These are phyloP conservation scores for Tolypocladium sp. DNA, from an alignment of 2,329 filamentous ascomycete species.

Conservation along the genomic window DNA sequence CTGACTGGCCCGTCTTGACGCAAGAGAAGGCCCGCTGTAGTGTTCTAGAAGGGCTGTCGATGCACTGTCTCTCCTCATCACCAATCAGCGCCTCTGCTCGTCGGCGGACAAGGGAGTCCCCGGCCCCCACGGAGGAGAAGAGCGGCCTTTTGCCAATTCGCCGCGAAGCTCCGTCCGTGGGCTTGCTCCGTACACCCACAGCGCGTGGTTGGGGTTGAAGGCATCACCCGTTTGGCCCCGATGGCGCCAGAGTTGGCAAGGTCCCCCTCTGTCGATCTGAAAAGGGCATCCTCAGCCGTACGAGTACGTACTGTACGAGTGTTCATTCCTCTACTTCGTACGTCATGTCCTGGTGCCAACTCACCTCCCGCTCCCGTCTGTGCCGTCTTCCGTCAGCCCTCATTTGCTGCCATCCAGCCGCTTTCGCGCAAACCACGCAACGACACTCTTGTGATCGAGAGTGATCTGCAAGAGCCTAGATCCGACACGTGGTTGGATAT, in stretches of 20 bases:
- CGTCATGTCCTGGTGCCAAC: not conserved
- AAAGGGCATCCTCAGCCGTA: not conserved
- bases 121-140: not conserved
- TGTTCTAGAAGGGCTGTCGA: not conserved
- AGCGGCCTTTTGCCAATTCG: not conserved
- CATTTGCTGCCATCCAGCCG: no score
- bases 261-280: not conserved
- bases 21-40: not conserved
- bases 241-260: not conserved
- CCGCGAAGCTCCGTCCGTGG: not conserved
- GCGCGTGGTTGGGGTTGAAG: not conserved
- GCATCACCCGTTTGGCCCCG: not conserved
- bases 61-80: not conserved
- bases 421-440: not conserved
- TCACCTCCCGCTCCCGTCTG: not conserved
- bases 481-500: not conserved
- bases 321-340: not conserved
- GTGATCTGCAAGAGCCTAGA: not conserved
- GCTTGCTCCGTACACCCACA: not conserved
- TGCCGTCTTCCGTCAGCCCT: not conserved
- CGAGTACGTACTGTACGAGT: no score
- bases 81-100: not conserved
- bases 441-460: not conserved
- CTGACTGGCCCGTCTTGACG: not conserved
- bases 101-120: not conserved